A percentile compares a stretch with the other conserved stretches of the same genome.
Evolutionary conservation across 208 protist genomes (phyloP).

Genomic region (Crithidia sp.): DNA sequence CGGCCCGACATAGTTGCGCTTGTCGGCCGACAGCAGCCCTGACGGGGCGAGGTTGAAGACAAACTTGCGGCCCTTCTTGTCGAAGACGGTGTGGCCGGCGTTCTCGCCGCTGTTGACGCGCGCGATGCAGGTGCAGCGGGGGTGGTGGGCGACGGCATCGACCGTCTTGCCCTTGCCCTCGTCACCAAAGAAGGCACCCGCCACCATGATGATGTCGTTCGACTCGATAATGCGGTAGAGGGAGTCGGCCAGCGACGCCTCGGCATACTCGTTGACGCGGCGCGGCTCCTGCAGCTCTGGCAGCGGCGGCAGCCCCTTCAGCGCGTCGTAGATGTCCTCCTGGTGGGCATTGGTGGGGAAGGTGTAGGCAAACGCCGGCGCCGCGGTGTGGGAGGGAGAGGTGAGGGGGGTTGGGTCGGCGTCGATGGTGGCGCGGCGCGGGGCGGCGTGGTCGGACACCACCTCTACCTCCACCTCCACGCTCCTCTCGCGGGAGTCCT

Average conservation of each 20-base stretch:
- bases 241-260: conserved; percentile 67
- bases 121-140: conserved; percentile 81
- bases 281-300: conserved; percentile 76
- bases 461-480: conserved; percentile 31
- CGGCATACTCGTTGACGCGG: conserved; percentile 60
- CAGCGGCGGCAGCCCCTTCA: conserved; percentile 56
- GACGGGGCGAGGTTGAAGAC: conserved; percentile 93
- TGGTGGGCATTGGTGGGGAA: conserved; percentile 61
- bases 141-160: conserved; percentile 85
- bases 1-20: conserved; percentile 85
- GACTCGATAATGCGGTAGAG: conserved; percentile 85
- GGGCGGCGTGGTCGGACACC: conserved; percentile 8
- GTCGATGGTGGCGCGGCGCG: conserved; percentile 4
- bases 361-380: conserved; percentile 32
- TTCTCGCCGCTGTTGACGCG: conserved; percentile 94
- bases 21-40: conserved; percentile 71
- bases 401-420: conserved; percentile 2
- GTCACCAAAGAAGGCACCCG: conserved; percentile 92
- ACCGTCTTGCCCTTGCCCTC: conserved; percentile 95
- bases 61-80: conserved; percentile 80
- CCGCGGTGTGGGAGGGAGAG: neutral
- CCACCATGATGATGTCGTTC: conserved; percentile 89
- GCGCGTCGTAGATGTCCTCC: conserved; percentile 55
- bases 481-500: conserved; percentile 14
- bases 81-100: conserved; percentile 92